Evolutionary conservation across 208 protist genomes (phyloP).

Genomic region (Wallacemonas sp.): DNA sequence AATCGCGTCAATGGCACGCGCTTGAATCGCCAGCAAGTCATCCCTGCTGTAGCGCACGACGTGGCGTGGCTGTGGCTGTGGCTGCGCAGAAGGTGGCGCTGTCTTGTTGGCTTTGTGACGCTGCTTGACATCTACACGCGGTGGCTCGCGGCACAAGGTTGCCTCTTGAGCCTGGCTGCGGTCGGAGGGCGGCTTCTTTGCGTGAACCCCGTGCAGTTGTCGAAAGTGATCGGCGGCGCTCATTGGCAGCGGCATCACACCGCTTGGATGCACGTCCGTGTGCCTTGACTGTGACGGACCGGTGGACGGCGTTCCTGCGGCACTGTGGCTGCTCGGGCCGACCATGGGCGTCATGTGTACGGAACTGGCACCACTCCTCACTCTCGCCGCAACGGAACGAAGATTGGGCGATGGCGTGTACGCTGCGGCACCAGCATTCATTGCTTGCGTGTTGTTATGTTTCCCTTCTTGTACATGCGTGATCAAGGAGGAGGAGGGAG

Average conservation of each 20-base stretch:
- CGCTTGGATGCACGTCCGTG: not conserved
- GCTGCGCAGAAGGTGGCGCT: not conserved
- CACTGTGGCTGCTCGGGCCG: not conserved
- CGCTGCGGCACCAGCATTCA: conserved; percentile 37
- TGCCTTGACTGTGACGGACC: not conserved
- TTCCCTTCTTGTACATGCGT: not conserved
- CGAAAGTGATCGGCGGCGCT: conserved; percentile 40
- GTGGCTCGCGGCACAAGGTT: too few species aligned
- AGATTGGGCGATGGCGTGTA: conserved; percentile 35
- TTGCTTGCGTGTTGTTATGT: not conserved
- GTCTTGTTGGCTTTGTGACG: too few species aligned
- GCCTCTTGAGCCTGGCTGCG: too few species aligned
- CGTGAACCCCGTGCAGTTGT: not conserved
- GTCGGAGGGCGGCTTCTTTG: too few species aligned
- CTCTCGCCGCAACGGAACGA: not conserved
- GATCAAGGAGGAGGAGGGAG: not conserved
- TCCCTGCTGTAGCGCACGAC: conserved; percentile 33
- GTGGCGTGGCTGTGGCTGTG: not conserved
- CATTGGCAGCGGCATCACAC: not conserved
- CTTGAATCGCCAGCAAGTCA: conserved; percentile 33
- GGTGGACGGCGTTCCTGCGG: not conserved
- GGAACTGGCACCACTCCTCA: not conserved
- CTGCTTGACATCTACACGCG: too few species aligned
- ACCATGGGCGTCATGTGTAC: not conserved
- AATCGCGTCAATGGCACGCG: conserved; percentile 26